These are phyloP conservation scores for Pisolithus marmoratus DNA, from an alignment of 768 basidiomycete genomes.

Conservation along the genomic window DNA sequence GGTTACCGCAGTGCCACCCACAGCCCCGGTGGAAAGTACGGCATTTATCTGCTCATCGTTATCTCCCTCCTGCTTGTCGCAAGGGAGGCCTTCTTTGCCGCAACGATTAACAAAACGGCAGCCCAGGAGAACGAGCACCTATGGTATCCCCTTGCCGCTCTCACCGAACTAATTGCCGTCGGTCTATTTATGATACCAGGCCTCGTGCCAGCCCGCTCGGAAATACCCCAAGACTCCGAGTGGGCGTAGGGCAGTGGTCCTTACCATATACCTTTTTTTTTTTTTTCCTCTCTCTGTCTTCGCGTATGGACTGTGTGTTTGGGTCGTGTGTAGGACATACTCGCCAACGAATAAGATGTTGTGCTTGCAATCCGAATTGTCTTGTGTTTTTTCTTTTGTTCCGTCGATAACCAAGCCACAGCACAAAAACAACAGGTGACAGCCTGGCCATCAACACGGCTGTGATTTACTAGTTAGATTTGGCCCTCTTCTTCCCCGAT, in stretches of 20 bases:
- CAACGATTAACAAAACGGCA: slow-evolving; percentile 9
- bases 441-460: no score
- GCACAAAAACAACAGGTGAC: no score
- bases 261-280: background rate
- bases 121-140: slow-evolving; percentile 23
- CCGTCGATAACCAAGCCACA: background rate
- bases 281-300: no score
- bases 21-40: slow-evolving; percentile 14
- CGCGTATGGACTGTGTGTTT: background rate
- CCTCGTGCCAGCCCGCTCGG: slow-evolving; percentile 22
- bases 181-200: slow-evolving; percentile 24
- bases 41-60: slow-evolving; percentile 17
- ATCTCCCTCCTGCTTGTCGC: slow-evolving; percentile 21
- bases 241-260: background rate
- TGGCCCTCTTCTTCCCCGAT: background rate
- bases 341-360: background rate
- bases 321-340: background rate
- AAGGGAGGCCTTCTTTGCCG: slow-evolving; percentile 27
- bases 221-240: background rate
- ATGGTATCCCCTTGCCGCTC: slow-evolving; percentile 29
- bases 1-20: background rate
- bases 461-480: no score
- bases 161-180: slow-evolving; percentile 28
- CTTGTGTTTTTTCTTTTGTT: background rate
- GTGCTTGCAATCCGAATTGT: no score